Conservation (phyloP, 1,284 basidiomycete species). For the Trichosporon ovoides region DNA sequence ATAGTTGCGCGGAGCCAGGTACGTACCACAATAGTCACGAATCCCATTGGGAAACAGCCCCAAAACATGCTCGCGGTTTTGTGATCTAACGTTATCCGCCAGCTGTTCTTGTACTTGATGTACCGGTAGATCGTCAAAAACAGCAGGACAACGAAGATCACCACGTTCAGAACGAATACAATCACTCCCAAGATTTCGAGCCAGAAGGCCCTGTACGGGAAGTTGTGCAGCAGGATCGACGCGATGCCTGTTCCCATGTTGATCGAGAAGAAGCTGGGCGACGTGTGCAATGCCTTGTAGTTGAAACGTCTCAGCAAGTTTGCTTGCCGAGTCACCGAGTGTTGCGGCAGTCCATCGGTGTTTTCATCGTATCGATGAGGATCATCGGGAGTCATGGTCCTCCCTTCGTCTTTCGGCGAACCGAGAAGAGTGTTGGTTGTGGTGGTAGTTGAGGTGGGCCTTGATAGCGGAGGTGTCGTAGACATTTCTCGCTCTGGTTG, state of each 20-base stretch:
- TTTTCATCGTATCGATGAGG: too few species aligned
- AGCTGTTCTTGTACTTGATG: constrained; percentile 56
- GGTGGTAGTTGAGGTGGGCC: background rate
- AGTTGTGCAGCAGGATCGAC: constrained; percentile 49
- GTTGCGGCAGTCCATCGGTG: background rate
- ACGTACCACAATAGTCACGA: constrained; percentile 58
- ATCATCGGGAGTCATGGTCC: too few species aligned
- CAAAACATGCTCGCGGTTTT: constrained; percentile 63
- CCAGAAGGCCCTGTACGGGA: constrained; percentile 50
- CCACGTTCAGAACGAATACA: constrained; percentile 64
- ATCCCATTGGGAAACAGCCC: constrained; percentile 66
- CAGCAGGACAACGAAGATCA: constrained; percentile 60
- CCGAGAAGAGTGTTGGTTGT: background rate
- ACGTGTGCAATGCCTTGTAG: constrained; percentile 24
- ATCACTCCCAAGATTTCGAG: constrained; percentile 47
- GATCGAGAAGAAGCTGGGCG: constrained; percentile 34
- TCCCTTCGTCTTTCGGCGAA: background rate
- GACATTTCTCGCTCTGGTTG: background rate
- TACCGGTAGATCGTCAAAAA: constrained; percentile 54
- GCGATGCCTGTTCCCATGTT: constrained; percentile 53
- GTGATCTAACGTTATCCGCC: constrained; percentile 57
- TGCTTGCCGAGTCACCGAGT: background rate
- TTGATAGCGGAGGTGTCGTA: background rate
- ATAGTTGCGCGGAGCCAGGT: constrained; percentile 15
- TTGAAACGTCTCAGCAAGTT: background rate